Evolutionary conservation across 1,139 yeast genomes (phyloP).

Genomic region (Geotrichum klebahnii): DNA sequence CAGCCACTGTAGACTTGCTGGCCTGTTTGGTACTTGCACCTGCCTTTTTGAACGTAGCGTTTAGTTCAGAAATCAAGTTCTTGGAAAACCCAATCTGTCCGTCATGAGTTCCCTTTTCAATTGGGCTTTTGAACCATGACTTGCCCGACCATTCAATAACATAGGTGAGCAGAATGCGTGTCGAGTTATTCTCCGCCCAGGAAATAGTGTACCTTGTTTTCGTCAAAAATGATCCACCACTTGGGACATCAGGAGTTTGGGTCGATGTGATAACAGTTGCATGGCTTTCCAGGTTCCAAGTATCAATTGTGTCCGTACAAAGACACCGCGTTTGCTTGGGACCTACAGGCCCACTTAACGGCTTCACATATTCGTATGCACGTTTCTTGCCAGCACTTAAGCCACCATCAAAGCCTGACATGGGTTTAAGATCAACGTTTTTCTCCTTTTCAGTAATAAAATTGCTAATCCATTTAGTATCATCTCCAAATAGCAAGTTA

Average conservation of each 20-base stretch:
- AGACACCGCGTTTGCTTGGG: constrained; percentile 90
- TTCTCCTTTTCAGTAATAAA: constrained; percentile 61
- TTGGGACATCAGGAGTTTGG: constrained; percentile 90
- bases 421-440: constrained; percentile 60
- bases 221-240: constrained; percentile 77
- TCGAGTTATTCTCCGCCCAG: constrained; percentile 73
- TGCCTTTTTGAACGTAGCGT: constrained; percentile 42
- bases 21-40: constrained; percentile 28
- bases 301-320: constrained; percentile 66
- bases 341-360: constrained; percentile 78
- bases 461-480: constrained; percentile 53
- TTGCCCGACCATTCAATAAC: constrained; percentile 87
- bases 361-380: constrained; percentile 69
- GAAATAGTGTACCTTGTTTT: constrained; percentile 59
- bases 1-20: constrained; percentile 30
- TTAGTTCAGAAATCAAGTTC: constrained; percentile 55
- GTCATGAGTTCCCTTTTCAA: constrained; percentile 86
- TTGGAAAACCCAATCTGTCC: constrained; percentile 78
- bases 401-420: constrained; percentile 48
- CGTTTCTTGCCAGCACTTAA: constrained; percentile 46
- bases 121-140: constrained; percentile 85
- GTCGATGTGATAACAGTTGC: constrained; percentile 65
- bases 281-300: constrained; percentile 54
- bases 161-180: constrained; percentile 62
- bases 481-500: constrained; percentile 67